Evolutionary conservation across 129 eudicot species (phyloP).

Genomic region (Silybum marianum): DNA sequence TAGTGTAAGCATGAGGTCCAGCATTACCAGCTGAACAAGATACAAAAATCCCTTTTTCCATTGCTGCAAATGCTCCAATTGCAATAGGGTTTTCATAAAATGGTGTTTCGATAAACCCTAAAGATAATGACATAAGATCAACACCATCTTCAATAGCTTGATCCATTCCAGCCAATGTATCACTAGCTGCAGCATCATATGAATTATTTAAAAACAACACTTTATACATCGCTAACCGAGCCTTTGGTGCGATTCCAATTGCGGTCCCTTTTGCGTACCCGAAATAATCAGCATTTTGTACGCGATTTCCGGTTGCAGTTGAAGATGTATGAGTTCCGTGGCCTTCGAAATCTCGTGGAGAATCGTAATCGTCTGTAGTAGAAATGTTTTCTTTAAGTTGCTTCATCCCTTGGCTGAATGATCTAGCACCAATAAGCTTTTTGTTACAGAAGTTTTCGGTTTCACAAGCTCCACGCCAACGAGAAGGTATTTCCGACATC

Average conservation of each 20-base stretch:
- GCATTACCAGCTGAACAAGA: slow-evolving; percentile 52
- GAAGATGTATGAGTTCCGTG: slow-evolving; percentile 64
- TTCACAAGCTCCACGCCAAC: slow-evolving; percentile 56
- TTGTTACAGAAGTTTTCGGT: slow-evolving; percentile 37
- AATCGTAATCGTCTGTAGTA: slow-evolving; percentile 44
- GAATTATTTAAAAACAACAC: slow-evolving; percentile 39
- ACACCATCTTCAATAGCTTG: slow-evolving; percentile 58
- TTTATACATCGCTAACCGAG: slow-evolving; percentile 64
- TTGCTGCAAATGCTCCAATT: slow-evolving; percentile 51
- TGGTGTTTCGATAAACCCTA: slow-evolving; percentile 37
- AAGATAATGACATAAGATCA: slow-evolving; percentile 52
- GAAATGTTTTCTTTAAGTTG: slow-evolving; percentile 30
- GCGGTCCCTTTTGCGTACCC: slow-evolving; percentile 57
- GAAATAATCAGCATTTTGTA: slow-evolving; percentile 35
- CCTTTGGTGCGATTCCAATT: slow-evolving; percentile 52
- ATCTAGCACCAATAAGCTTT: slow-evolving; percentile 52
- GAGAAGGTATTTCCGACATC: slow-evolving; percentile 49
- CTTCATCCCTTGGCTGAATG: slow-evolving; percentile 51
- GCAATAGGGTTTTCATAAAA: slow-evolving; percentile 50
- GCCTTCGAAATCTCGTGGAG: slow-evolving; percentile 51
- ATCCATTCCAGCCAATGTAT: slow-evolving; percentile 58
- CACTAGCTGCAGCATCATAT: slow-evolving; percentile 49
- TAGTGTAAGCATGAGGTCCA: slow-evolving; percentile 51
- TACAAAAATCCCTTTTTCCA: slow-evolving; percentile 56
- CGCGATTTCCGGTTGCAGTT: slow-evolving; percentile 45